Base-by-base conservation (phyloP, 2,329 filamentous ascomycete genomes). In the Microascus cirrosus region DNA sequence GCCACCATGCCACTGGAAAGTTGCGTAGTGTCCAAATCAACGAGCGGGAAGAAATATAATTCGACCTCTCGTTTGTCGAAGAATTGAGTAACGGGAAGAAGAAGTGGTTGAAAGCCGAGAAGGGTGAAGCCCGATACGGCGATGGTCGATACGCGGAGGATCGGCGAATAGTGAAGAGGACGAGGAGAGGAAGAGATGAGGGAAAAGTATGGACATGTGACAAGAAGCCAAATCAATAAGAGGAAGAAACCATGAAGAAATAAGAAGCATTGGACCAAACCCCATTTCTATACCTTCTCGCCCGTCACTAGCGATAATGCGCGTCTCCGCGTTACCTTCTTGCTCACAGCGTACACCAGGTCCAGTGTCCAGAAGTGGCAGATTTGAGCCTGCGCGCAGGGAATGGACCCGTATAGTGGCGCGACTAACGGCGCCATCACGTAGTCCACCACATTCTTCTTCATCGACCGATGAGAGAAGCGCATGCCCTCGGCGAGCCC, bases 361-460 rank as follows among this genome's bases (percentile, higher is more conserved):
- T 86, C 77, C 36, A 85, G 73, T 0, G 83, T 87, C 79, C 84
- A 89, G 65, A 89, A 82, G 67, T 90, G 86, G 65, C 77, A 81
- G 58, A 89, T 70, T 62, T 86, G 81, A 2, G 86, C 86, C 61
- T 89, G 84, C 4, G 84, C 75, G 51, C 83, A 82, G 0, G 86
- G 86, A 20, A 89, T 79, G 0, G 84, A 79, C 20, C 86, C 86
- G 63, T 84, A 89, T 2, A 89, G 63, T 1, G 85, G 84, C 5
- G 85, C 86, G 11, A 87, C 83, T 11, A 89, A 67, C 0, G 86
- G 86, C 25, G 87, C 84, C 65, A 84, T 75, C 59, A 83, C 65
- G 61, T 86, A 86, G 69, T 89, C 86, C 52, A 81, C 64, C 55
- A 78, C 75, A 66, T 85, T 85, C 60, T 73, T 76, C 64, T 73